phyloP scores from a whole-genome alignment of 2,329 filamentous ascomycete species.

The Claviceps purpurea region DNA sequence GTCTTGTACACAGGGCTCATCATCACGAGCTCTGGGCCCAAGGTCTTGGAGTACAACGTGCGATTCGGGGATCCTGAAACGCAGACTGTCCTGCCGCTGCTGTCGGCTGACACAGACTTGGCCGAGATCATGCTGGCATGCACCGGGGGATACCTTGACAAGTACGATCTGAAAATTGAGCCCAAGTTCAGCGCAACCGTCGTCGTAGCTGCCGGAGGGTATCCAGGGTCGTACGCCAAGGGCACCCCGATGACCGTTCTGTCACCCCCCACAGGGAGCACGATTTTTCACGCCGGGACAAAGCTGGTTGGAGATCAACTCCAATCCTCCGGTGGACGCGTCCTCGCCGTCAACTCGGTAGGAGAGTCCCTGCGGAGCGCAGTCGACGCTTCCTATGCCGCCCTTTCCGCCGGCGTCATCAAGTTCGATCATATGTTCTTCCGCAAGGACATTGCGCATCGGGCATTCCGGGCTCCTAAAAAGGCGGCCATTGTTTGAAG shows the following conservation, averaged over 20 bases:
- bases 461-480: conserved; percentile 42
- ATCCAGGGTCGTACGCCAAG: conserved; percentile 76
- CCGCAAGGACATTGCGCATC: conserved; percentile 82
- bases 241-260: conserved; percentile 47
- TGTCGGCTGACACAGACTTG: conserved; percentile 67
- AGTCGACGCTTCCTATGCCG: conserved; percentile 76
- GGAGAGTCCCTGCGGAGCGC: conserved; percentile 62
- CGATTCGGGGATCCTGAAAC: conserved; percentile 88
- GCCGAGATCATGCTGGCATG: conserved; percentile 83
- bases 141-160: conserved; percentile 58
- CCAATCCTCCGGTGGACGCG: conserved; percentile 71
- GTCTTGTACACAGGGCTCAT: conserved; percentile 81
- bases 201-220: conserved; percentile 84
- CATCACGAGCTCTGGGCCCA: conserved; percentile 71
- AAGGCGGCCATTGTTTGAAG: conserved; percentile 35
- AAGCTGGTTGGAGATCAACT: conserved; percentile 48
- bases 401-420: conserved; percentile 53
- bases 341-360: conserved; percentile 82
- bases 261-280: conserved; percentile 30
- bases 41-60: conserved; percentile 85
- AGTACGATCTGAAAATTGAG: conserved; percentile 54
- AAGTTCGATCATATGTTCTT: conserved; percentile 83
- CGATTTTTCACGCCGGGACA: conserved; percentile 91
- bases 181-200: conserved; percentile 73
- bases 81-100: conserved; percentile 68